A percentile compares a stretch with the other conserved stretches of the same genome.
phyloP scores from a whole-genome alignment of 1,284 basidiomycete genomes.

The Wolfiporia cocos region DNA sequence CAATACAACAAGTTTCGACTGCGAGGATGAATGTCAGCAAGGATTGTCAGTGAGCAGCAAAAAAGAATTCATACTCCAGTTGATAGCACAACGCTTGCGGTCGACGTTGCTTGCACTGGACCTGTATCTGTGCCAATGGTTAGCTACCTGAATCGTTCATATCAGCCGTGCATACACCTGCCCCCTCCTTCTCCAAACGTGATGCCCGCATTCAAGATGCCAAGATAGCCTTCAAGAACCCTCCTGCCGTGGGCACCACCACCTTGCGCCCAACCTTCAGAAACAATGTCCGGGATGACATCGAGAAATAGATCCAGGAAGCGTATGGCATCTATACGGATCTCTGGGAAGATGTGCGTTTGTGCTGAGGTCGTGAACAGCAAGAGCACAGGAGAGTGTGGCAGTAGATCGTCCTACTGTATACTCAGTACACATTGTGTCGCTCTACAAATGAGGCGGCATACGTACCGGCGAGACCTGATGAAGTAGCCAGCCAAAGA shows the following conservation, averaged over 20 bases:
- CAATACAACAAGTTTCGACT: constrained; percentile 42
- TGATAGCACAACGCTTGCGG: constrained; percentile 59
- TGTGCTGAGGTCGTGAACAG: constrained; percentile 89
- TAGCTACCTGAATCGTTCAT: no score
- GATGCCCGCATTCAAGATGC: constrained; percentile 62
- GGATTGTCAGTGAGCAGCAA: neutral
- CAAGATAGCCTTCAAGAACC: constrained; percentile 70
- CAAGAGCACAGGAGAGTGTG: constrained; percentile 70
- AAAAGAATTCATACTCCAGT: constrained; percentile 36
- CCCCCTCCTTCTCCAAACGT: constrained; percentile 55
- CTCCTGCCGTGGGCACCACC: constrained; percentile 49
- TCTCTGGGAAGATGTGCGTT: constrained; percentile 92
- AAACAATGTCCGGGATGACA: constrained; percentile 61
- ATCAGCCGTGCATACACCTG: constrained; percentile 24
- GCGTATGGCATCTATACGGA: constrained; percentile 85
- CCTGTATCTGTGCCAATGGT: constrained; percentile 23
- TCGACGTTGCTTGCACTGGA: constrained; percentile 48
- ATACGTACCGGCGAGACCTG: constrained; percentile 50
- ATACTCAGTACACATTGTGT: neutral
- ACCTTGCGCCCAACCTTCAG: constrained; percentile 59
- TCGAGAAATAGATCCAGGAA: constrained; percentile 80
- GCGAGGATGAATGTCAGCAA: constrained; percentile 2
- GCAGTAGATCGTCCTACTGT: constrained; percentile 54
- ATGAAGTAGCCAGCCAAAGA: constrained; percentile 71
- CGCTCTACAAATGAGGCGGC: neutral